Evolutionary conservation across 2,329 filamentous ascomycete species (phyloP).

Genomic region (Neopestalotiopsis sp.): DNA sequence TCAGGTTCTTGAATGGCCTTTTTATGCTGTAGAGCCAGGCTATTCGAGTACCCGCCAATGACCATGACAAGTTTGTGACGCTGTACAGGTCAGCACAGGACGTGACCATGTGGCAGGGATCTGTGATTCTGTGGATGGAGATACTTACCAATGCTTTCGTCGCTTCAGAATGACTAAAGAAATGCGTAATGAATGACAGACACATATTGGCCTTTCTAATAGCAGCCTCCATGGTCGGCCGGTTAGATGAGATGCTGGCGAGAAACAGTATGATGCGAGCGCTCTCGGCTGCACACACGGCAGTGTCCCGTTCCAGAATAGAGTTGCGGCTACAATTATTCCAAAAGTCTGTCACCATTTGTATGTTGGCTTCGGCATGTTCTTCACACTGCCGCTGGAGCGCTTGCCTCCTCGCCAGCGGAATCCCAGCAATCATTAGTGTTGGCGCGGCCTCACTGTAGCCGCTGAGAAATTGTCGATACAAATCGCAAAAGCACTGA

Average conservation of each 20-base stretch:
- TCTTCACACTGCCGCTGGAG: constrained; percentile 40
- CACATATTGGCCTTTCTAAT: constrained; percentile 33
- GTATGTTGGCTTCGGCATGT: constrained; percentile 45
- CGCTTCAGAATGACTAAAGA: constrained; percentile 34
- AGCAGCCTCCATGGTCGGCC: constrained; percentile 27
- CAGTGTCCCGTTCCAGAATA: constrained; percentile 45
- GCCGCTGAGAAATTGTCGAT: constrained; percentile 46
- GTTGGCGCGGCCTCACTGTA: constrained; percentile 45
- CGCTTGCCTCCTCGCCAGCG: constrained; percentile 31
- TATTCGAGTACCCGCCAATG: constrained; percentile 32
- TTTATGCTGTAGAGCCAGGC: constrained; percentile 29
- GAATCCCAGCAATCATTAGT: constrained; percentile 33
- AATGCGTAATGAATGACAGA: constrained; percentile 32
- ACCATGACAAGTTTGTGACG: constrained; percentile 33
- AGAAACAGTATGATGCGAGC: constrained; percentile 43
- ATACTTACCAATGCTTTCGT: constrained; percentile 32
- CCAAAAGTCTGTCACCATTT: constrained; percentile 36
- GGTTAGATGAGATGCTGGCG: constrained; percentile 23
- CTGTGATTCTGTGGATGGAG: not conserved
- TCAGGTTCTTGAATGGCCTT: constrained; percentile 29
- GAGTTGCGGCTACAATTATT: constrained; percentile 28
- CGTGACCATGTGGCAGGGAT: not conserved
- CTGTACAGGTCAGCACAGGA: constrained; percentile 19
- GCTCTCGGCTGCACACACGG: constrained; percentile 48
- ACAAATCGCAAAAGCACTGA: constrained; percentile 49